These are phyloP conservation scores for Penicillium crystallinum DNA, from an alignment of 495 filamentous ascomycete species.

Conservation along the genomic window DNA sequence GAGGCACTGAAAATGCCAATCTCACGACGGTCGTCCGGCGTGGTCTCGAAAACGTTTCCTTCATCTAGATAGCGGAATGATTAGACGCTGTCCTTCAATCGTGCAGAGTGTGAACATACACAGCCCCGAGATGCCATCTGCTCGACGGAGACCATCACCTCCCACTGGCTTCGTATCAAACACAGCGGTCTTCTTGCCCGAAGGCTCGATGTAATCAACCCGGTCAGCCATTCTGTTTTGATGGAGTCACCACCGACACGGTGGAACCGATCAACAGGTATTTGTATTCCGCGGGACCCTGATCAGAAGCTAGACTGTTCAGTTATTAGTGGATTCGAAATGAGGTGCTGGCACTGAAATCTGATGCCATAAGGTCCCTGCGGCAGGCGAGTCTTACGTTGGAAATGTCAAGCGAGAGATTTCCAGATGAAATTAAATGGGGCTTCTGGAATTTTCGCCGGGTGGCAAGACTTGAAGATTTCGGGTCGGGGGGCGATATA, in stretches of 20 bases:
- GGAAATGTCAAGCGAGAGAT: not conserved
- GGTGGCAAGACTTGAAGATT: not conserved
- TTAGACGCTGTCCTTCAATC: not conserved
- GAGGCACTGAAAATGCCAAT: conserved; percentile 56
- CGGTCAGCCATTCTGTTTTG: conserved; percentile 2
- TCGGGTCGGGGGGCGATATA: not conserved
- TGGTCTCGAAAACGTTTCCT: conserved; percentile 56
- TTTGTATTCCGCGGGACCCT: not conserved
- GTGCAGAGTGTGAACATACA: conserved; percentile 25
- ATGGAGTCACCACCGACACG: not conserved
- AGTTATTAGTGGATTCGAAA: conserved; percentile 20
- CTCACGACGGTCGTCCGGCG: conserved; percentile 57
- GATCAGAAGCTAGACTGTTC: not conserved
- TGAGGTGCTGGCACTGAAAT: conserved; percentile 36
- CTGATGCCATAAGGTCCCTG: conserved; percentile 30
- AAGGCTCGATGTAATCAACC: conserved; percentile 6
- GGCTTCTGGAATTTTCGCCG: not conserved
- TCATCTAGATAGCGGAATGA: conserved; percentile 27
- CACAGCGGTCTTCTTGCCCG: conserved; percentile 12
- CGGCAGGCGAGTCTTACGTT: conserved; percentile 17
- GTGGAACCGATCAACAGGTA: not conserved
- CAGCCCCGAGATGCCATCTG: conserved; percentile 33
- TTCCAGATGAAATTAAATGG: not conserved
- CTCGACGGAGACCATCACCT: conserved; percentile 22
- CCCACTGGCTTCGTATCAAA: conserved; percentile 20